Conservation (phyloP, 116 monocot species). For the Cymodocea nodosa region DNA sequence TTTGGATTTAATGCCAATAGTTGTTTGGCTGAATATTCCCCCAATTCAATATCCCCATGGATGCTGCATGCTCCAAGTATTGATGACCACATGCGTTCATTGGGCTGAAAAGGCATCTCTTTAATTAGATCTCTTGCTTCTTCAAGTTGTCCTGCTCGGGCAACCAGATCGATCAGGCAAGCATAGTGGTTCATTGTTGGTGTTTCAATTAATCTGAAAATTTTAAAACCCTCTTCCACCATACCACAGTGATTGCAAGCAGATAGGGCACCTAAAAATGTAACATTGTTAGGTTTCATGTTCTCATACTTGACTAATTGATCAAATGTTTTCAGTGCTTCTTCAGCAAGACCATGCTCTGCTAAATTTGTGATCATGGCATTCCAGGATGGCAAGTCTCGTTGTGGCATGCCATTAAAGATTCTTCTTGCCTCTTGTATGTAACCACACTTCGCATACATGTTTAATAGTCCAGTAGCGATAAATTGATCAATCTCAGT, state of each 20-base stretch:
- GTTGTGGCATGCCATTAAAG: slow-evolving; percentile 21
- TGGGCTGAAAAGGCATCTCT: slow-evolving; percentile 43
- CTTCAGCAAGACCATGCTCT: slow-evolving; percentile 31
- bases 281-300: slow-evolving; percentile 32
- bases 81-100: slow-evolving; percentile 42
- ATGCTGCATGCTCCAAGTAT: slow-evolving; percentile 26
- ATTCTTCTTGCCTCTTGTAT: slow-evolving; percentile 29
- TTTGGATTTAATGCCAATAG: slow-evolving; percentile 33
- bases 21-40: slow-evolving; percentile 23
- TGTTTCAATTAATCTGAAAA: slow-evolving; percentile 32
- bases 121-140: slow-evolving; percentile 29
- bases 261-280: slow-evolving; percentile 29
- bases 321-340: slow-evolving; percentile 24
- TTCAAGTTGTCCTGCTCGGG: slow-evolving; percentile 23
- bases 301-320: slow-evolving; percentile 22
- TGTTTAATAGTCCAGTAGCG: slow-evolving; percentile 22
- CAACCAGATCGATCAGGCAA: slow-evolving; percentile 37
- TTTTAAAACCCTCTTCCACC: slow-evolving; percentile 33
- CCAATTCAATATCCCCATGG: slow-evolving; percentile 25
- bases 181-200: slow-evolving; percentile 45
- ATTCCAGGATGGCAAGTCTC: slow-evolving; percentile 46
- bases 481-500: slow-evolving; percentile 24
- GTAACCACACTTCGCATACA: slow-evolving; percentile 46
- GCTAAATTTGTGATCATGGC: slow-evolving; percentile 40
- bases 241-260: slow-evolving; percentile 35